Conservation (phyloP, 139 green algal genomes). For the Deuterostichococcus epilithicus region DNA sequence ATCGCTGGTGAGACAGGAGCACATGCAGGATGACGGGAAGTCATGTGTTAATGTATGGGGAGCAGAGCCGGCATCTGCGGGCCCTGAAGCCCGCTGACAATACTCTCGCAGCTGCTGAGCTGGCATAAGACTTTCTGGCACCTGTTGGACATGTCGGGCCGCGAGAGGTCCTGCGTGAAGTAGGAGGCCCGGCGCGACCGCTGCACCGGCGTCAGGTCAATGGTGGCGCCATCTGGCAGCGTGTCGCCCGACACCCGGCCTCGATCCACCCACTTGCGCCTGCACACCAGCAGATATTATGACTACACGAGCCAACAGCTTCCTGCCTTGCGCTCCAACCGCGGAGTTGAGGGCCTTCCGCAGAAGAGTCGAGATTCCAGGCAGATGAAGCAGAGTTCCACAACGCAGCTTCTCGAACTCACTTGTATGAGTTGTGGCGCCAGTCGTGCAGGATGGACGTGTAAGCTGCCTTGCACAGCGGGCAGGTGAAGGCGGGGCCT, state of each 20-base stretch:
- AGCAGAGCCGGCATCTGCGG: background rate
- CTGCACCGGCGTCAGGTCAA: constrained; percentile 17
- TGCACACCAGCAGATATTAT: background rate
- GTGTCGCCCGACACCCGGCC: background rate
- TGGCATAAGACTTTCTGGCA: no score
- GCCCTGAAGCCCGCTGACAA: background rate
- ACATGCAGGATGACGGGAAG: no score
- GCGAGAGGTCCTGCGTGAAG: no score
- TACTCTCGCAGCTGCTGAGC: background rate
- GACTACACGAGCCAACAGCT: background rate
- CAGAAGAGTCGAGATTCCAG: background rate
- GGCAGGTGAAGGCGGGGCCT: constrained; percentile 7
- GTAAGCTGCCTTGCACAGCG: constrained; percentile 22
- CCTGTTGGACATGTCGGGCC: no score
- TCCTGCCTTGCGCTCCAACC: background rate
- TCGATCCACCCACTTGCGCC: background rate
- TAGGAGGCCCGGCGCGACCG: constrained; percentile 22
- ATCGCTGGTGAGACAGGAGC: no score
- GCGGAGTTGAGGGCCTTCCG: background rate
- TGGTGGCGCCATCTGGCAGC: background rate
- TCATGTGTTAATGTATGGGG: no score
- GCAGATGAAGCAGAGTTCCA: background rate
- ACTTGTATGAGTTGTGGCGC: constrained; percentile 16
- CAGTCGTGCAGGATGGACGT: constrained; percentile 21
- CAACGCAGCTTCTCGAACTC: background rate